A percentile compares a stretch with the other conserved stretches of the same genome.
Conservation (phyloP, 2,329 filamentous ascomycete species). For the Colletotrichum tropicale region DNA sequence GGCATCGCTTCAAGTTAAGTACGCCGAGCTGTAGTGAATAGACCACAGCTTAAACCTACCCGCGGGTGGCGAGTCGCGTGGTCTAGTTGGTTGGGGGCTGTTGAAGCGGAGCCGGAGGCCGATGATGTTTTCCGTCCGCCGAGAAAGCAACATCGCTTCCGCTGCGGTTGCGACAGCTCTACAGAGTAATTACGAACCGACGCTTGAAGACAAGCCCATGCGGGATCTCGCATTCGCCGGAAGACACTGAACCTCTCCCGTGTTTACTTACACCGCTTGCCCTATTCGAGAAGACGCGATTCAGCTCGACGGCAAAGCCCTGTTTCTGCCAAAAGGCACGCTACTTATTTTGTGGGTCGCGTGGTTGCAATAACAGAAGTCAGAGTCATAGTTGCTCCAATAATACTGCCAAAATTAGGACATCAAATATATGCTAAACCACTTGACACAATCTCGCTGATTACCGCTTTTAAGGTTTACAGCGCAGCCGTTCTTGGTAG, state of each 20-base stretch:
- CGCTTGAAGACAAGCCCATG: background rate
- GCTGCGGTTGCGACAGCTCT: background rate
- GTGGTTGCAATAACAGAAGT: background rate
- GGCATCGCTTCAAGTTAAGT: background rate
- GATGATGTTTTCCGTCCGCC: background rate
- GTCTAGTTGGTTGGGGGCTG: background rate
- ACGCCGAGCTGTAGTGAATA: background rate
- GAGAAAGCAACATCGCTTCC: background rate
- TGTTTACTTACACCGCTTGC: accelerated
- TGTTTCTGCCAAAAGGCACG: background rate
- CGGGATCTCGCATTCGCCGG: background rate
- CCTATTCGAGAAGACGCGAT: accelerated
- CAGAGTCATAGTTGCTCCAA: background rate
- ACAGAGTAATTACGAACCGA: background rate
- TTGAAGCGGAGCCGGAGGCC: background rate
- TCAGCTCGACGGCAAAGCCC: background rate
- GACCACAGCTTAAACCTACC: background rate
- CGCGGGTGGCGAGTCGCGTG: background rate
- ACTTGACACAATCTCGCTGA: background rate
- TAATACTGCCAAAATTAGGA: background rate
- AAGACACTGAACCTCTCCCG: background rate
- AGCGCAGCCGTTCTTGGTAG: background rate
- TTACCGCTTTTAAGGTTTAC: background rate
- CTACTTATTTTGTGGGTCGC: background rate
- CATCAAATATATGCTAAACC: background rate